phyloP scores from a whole-genome alignment of 345 rosid species.

The Populus nigra region DNA sequence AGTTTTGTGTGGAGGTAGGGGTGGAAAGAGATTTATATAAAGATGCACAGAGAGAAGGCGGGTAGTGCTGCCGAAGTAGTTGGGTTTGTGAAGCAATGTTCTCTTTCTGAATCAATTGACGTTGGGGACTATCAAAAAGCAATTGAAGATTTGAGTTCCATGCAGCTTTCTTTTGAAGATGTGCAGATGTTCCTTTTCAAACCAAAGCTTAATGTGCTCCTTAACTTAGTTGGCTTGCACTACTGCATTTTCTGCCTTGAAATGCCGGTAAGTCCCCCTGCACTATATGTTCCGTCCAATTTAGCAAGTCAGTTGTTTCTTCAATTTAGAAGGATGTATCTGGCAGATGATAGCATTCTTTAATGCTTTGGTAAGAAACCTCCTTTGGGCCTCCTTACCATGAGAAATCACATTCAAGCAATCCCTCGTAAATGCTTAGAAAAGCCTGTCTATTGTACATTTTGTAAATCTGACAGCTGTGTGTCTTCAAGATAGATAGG shows the following conservation, averaged over 20 bases:
- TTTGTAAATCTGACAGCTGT: not conserved
- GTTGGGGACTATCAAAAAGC: constrained; percentile 41
- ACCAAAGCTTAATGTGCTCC: constrained; percentile 36
- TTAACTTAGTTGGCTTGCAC: constrained; percentile 54
- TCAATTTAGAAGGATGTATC: not conserved
- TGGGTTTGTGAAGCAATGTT: constrained; percentile 36
- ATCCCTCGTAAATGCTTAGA: not conserved
- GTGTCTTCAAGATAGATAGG: not conserved
- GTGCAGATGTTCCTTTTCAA: constrained; percentile 47
- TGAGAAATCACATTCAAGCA: not conserved
- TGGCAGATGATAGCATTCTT: not conserved
- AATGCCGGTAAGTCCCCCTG: constrained; percentile 40
- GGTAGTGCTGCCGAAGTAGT: constrained; percentile 31
- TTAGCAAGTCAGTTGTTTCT: not conserved
- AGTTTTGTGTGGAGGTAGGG: constrained; percentile 30
- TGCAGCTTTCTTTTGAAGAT: constrained; percentile 43
- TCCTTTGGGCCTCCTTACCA: not conserved
- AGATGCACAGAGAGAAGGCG: constrained; percentile 38
- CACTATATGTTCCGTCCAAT: not conserved
- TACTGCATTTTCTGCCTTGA: constrained; percentile 47
- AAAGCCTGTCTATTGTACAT: not conserved
- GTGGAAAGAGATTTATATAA: constrained; percentile 44
- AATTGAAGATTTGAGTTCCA: constrained; percentile 28
- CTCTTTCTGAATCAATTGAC: constrained; percentile 30
- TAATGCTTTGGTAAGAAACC: not conserved